Conservation (phyloP, 768 basidiomycete species). For the Suillus occidentalis region DNA sequence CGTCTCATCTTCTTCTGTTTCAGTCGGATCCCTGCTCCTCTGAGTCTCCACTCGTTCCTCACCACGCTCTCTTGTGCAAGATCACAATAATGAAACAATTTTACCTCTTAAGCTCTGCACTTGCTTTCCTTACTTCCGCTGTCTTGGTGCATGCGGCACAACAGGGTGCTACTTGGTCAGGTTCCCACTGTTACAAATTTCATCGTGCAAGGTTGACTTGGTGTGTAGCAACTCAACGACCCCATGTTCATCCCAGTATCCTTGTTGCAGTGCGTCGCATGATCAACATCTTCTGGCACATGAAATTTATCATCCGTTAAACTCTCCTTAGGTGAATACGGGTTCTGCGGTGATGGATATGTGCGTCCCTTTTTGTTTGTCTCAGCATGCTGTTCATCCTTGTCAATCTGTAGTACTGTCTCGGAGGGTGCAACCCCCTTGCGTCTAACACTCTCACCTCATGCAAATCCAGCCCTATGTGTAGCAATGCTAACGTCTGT, state of each 20-base stretch:
- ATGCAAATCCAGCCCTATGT: conserved; percentile 72
- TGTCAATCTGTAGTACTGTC: conserved; percentile 56
- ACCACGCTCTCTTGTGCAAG: conserved; percentile 18
- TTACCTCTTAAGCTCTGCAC: conserved; percentile 20
- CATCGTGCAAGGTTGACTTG: neutral
- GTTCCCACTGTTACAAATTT: neutral
- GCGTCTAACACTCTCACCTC: conserved; percentile 61
- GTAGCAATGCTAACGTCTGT: conserved; percentile 58
- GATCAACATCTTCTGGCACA: neutral
- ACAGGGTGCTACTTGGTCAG: conserved; percentile 31
- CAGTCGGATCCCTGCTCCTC: neutral
- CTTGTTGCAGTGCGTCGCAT: conserved; percentile 45
- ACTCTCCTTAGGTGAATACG: conserved; percentile 44
- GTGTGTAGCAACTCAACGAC: conserved; percentile 37
- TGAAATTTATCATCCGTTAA: conserved; percentile 1
- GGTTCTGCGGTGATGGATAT: conserved; percentile 49
- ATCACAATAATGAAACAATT: conserved; percentile 4
- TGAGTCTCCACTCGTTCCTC: neutral
- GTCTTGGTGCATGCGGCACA: conserved; percentile 24
- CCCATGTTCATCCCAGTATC: conserved; percentile 36
- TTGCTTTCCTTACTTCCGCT: conserved; percentile 18
- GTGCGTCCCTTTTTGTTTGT: conserved; percentile 25
- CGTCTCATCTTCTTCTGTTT: neutral
- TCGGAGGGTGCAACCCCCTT: conserved; percentile 86
- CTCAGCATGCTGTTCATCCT: conserved; percentile 7